These are phyloP conservation scores for Aspergillus leporis DNA, from an alignment of 495 filamentous ascomycete genomes.

Conservation along the genomic window DNA sequence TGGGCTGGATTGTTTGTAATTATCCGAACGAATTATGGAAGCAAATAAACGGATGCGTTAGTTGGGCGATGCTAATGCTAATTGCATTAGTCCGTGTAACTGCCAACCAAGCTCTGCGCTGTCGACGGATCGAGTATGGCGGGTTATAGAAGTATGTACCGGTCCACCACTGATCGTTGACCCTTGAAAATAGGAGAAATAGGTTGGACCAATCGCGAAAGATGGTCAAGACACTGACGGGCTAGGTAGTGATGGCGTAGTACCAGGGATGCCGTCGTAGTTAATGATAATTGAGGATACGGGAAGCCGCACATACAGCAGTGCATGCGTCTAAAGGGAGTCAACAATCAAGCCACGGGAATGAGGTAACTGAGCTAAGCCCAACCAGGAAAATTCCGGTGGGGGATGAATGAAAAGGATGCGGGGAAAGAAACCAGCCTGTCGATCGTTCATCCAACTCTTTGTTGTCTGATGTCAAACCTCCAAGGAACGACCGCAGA, in stretches of 20 bases:
- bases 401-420: constrained; percentile 16
- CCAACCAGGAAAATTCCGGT: constrained; percentile 16
- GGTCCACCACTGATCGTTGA: background rate
- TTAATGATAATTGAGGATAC: background rate
- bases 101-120: constrained; percentile 5
- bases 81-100: constrained; percentile 1
- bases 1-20: constrained; percentile 11
- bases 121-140: background rate
- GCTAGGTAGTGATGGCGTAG: background rate
- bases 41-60: constrained; percentile 11
- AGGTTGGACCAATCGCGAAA: background rate
- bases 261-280: background rate
- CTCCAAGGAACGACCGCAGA: background rate
- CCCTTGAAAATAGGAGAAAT: background rate
- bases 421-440: constrained; percentile 11
- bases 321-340: background rate
- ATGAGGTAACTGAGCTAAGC: constrained; percentile 12
- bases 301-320: background rate
- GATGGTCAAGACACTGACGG: background rate
- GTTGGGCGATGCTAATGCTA: background rate
- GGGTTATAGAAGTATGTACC: background rate
- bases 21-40: constrained; percentile 20
- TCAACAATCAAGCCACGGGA: constrained; percentile 7
- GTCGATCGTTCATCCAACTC: constrained; percentile 6
- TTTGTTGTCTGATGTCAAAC: constrained; percentile 1